Evolutionary conservation across 345 rosid species (phyloP), one percentile per base, ranked within the genome.

Genomic region (Lepidium sativum): DNA sequence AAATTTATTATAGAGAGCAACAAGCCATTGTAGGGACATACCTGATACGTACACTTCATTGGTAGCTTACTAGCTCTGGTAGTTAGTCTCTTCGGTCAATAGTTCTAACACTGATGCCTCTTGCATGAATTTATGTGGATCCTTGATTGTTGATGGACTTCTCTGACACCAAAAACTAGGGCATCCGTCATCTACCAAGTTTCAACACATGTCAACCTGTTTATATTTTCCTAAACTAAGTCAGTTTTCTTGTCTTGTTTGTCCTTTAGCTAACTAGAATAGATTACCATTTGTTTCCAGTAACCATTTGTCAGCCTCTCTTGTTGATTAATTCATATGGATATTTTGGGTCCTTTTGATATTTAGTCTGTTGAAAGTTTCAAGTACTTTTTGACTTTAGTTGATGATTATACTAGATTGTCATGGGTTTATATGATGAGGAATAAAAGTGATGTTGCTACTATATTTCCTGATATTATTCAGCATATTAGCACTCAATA

Each of bases 1-100:
- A 38, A 54, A 34, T 62, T 13, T 3, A 15, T 14, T 9, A 20
- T 14, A 58, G 6, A 20, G 34, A 68, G 32, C 51, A 10, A 17
- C 2, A 61, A 45, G 43, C 27, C 0, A 33, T 33, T 18, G 57
- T 18, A 56, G 70, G 50, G 75, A 80, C 75, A 74, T 87, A 92
- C 98, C 58, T 9, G 94, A 80, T 6, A 74, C 96, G 44, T 92
- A 94, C 41, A 86, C 72, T 72, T 89, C 94, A 48, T 63, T 71
- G 66, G n/a, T n/a, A n/a, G n/a, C n/a, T n/a, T n/a, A n/a, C n/a
- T n/a, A n/a, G n/a, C n/a, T n/a, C n/a, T n/a, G n/a, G n/a, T n/a
- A n/a, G n/a, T n/a, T n/a, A n/a, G n/a, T n/a, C n/a, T n/a, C n/a
- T n/a, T n/a, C n/a, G n/a, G n/a, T n/a, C n/a, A 3, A 42, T 9